Base-by-base conservation (phyloP, 805 yeast species). In the Metschnikowia koreensis region DNA sequence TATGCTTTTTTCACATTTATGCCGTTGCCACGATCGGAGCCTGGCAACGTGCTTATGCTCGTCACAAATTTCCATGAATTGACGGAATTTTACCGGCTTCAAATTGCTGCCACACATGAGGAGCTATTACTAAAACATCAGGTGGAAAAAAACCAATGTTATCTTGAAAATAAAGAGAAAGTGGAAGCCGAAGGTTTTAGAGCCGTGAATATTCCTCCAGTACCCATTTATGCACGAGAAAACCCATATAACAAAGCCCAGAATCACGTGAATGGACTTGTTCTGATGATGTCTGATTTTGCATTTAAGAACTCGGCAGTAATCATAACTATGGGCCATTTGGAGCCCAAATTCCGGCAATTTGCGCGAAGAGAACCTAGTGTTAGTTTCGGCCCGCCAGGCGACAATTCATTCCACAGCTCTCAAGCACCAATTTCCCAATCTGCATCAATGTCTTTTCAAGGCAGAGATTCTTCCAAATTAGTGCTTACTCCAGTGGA, bases 51-150 rank as follows among this genome's bases (percentile, higher is more conserved):
- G 4, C 44, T 73, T 16, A 44, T 70, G 15, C 47, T 73, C 1
- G 49, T 73, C 22, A 58, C 67, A 36, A 65, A 66, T 39, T 65
- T 71, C 54, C 76, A 73, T 54, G 75, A 73, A 33, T 36, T 67
- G 26, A 41, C 71, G 5, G 77, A 74, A 40, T 52, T 65, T 26
- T 74, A 73, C 53, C 65, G 64, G 34, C 58, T 67, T 28, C 74
- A 74, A 50, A 47, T 71, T 4, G 57, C 69, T 1, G 61, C 71
- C 1, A 52, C 65, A 13, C 65, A 73, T 48, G 75, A 73, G 56
- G 72, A 70, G 44, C 39, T 61, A 1, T 52, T 74, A 12, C 57
- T 73, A 10, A 65, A 65, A 46, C 63, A 63, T 48, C 75, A 72
- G 44, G 60, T 69, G 16, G 65, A 60, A 16, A 62, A 65, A 41